These are phyloP conservation scores for Pythium pyrilobum DNA, from an alignment of 352 stramenopile species.

Conservation along the genomic window DNA sequence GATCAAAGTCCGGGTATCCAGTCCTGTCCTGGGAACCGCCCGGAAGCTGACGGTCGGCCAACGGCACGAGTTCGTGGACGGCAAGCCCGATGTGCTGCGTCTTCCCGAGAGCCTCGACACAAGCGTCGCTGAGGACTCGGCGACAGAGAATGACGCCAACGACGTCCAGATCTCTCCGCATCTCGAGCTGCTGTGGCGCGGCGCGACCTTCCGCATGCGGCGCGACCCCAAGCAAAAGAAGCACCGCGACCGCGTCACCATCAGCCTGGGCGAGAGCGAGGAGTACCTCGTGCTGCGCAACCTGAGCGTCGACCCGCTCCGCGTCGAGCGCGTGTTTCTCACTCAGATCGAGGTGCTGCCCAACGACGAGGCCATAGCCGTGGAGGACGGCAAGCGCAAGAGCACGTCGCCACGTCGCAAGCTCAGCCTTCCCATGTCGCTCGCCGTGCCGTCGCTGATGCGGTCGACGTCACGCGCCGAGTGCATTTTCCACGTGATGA, in stretches of 20 bases:
- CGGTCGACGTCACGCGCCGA: conserved; percentile 12
- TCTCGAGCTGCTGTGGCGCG: conserved; percentile 6
- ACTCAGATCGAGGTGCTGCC: conserved; percentile 33
- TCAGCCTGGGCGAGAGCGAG: conserved; percentile 28
- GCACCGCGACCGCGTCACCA: conserved; percentile 23
- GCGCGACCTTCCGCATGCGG: conserved; percentile 8
- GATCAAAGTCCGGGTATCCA: conserved; percentile 5
- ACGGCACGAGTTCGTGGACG: background rate
- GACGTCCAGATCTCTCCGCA: background rate
- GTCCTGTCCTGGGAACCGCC: background rate
- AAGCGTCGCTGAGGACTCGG: background rate
- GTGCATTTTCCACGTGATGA: conserved; percentile 30
- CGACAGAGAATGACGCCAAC: background rate
- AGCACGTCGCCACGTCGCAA: background rate
- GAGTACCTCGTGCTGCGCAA: conserved; percentile 41
- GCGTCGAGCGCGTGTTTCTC: conserved; percentile 36
- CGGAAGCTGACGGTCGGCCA: background rate
- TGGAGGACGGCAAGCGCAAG: background rate
- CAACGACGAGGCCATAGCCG: background rate
- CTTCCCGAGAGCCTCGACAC: background rate
- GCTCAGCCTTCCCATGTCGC: background rate
- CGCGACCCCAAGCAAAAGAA: conserved; percentile 25
- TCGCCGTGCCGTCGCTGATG: conserved; percentile 7
- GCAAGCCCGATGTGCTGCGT: background rate
- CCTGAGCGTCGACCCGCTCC: conserved; percentile 14